These are phyloP conservation scores for Fusarium acutatum DNA, from an alignment of 2,329 filamentous ascomycete genomes.

Conservation along the genomic window DNA sequence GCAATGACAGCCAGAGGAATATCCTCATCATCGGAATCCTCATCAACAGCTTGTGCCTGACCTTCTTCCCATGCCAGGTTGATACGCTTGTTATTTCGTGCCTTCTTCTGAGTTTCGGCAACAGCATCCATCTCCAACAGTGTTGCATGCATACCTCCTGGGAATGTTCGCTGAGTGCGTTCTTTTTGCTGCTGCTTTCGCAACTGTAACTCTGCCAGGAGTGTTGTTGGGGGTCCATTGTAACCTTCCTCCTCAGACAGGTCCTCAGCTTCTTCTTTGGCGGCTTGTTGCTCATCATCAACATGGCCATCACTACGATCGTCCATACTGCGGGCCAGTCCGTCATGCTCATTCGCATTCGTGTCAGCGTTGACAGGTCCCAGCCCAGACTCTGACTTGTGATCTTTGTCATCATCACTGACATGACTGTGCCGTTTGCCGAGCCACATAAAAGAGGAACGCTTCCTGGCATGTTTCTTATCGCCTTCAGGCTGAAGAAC, in stretches of 20 bases:
- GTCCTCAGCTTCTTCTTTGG: constrained; percentile 55
- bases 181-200: constrained; percentile 89
- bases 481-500: constrained; percentile 36
- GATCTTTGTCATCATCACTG: constrained; percentile 41
- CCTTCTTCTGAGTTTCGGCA: constrained; percentile 81
- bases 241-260: constrained; percentile 61
- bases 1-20: constrained; percentile 86
- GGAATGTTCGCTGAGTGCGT: constrained; percentile 72
- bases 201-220: constrained; percentile 90
- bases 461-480: constrained; percentile 53
- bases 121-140: constrained; percentile 91
- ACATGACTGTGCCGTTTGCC: constrained; percentile 50
- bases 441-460: constrained; percentile 60
- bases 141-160: constrained; percentile 88
- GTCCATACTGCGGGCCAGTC: constrained; percentile 40
- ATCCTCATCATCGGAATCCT: constrained; percentile 76
- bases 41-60: constrained; percentile 53
- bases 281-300: constrained; percentile 48
- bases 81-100: constrained; percentile 77
- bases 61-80: constrained; percentile 91
- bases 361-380: constrained; percentile 42
- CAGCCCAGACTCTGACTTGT: constrained; percentile 32
- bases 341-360: constrained; percentile 29
- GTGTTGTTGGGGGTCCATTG: constrained; percentile 82
- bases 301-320: constrained; percentile 39